Conservation (phyloP, 83 land plant genomes). For the Larix sibirica region DNA sequence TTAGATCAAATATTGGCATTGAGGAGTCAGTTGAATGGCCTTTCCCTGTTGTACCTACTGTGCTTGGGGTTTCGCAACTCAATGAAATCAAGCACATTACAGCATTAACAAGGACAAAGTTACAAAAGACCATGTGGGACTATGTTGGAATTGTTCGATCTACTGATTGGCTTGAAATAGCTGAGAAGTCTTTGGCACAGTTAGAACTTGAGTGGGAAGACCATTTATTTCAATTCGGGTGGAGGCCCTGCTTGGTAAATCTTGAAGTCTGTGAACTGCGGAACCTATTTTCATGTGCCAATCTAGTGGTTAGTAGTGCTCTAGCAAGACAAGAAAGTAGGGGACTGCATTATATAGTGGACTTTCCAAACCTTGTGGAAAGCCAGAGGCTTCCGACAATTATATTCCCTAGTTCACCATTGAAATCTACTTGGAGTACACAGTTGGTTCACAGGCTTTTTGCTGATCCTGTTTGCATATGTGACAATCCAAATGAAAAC, state of each 20-base stretch:
- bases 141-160: constrained; percentile 96
- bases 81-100: constrained; percentile 47
- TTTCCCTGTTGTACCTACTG: constrained; percentile 48
- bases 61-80: constrained; percentile 28
- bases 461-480: constrained; percentile 17
- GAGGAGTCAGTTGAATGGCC: constrained; percentile 58
- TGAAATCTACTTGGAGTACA: constrained; percentile 71
- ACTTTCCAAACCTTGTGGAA: constrained; percentile 87
- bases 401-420: constrained; percentile 63
- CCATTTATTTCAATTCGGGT: constrained; percentile 68
- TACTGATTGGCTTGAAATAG: constrained; percentile 70
- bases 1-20: constrained; percentile 15
- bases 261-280: constrained; percentile 95
- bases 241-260: constrained; percentile 88
- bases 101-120: constrained; percentile 45
- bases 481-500: constrained; percentile 5
- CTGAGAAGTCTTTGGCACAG: constrained; percentile 66
- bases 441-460: constrained; percentile 53
- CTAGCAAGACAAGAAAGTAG: constrained; percentile 93
- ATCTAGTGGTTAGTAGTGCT: constrained; percentile 89
- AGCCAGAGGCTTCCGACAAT: constrained; percentile 92
- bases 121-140: constrained; percentile 96
- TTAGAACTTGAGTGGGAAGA: constrained; percentile 86
- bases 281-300: constrained; percentile 91
- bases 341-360: constrained; percentile 88